Conservation (phyloP, 2,329 filamentous ascomycete species). For the Ophiostoma tasmaniense region DNA sequence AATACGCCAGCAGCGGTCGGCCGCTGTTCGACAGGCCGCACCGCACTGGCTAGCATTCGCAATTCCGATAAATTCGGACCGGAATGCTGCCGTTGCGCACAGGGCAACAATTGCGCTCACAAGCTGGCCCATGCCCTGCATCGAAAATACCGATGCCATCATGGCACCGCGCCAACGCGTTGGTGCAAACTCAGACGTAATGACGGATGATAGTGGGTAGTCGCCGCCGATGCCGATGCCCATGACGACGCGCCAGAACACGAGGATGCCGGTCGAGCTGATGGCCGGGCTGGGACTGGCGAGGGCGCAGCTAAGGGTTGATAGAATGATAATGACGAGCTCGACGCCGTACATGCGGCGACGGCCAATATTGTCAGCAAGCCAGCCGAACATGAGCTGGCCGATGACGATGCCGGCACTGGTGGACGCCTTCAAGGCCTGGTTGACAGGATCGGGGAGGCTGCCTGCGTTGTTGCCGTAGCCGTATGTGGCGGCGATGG, state of each 20-base stretch:
- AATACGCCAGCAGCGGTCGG: constrained; percentile 75
- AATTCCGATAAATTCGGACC: constrained; percentile 37
- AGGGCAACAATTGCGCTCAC: constrained; percentile 61
- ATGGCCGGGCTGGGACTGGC: constrained; percentile 53
- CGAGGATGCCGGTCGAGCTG: constrained; percentile 50
- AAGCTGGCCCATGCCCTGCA: constrained; percentile 78
- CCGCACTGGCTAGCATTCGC: constrained; percentile 43
- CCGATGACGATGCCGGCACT: constrained; percentile 71
- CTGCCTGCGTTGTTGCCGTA: constrained; percentile 44
- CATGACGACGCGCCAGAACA: constrained; percentile 73
- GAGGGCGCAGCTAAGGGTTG: constrained; percentile 57
- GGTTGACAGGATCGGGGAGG: constrained; percentile 57
- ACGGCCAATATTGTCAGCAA: constrained; percentile 68
- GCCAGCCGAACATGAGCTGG: constrained; percentile 65
- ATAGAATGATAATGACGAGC: constrained; percentile 61
- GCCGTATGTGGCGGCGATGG: constrained; percentile 31
- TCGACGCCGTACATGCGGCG: constrained; percentile 78
- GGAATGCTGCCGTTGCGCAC: constrained; percentile 59
- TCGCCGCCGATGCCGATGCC: constrained; percentile 74
- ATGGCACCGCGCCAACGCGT: constrained; percentile 76
- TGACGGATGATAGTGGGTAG: constrained; percentile 72
- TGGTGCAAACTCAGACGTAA: constrained; percentile 77
- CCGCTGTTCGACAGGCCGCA: constrained; percentile 56
- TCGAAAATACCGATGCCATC: constrained; percentile 64
- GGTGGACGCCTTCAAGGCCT: constrained; percentile 73